phyloP scores from a whole-genome alignment of 176 grass and related monocot species.

The Lolium rigidum region DNA sequence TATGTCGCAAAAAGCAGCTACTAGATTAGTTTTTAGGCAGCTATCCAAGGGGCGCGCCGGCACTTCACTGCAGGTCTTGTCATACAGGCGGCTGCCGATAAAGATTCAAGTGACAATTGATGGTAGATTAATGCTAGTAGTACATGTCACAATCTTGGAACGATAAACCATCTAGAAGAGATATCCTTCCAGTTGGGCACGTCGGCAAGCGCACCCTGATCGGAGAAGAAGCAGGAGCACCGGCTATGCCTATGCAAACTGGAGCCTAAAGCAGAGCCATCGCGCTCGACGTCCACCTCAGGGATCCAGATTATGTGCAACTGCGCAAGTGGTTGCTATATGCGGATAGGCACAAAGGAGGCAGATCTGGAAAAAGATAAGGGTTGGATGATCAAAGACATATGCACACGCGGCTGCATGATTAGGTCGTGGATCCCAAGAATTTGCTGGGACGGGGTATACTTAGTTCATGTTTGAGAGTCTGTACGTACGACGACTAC shows the following conservation, averaged over 20 bases:
- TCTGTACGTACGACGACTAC: neutral
- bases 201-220: slow-evolving; percentile 26
- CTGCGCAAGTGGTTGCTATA: slow-evolving; percentile 14
- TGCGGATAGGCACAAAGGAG: neutral
- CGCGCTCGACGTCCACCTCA: slow-evolving; percentile 20
- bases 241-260: neutral
- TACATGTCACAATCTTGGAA: slow-evolving; percentile 4
- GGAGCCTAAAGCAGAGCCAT: slow-evolving; percentile 17
- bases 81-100: neutral
- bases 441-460: neutral
- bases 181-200: neutral
- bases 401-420: neutral
- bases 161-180: slow-evolving; percentile 5
- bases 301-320: neutral
- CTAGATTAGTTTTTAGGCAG: too few relatives aligned
- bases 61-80: neutral
- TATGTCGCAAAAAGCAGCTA: neutral
- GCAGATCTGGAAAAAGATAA: slow-evolving; percentile 17
- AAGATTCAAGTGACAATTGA: neutral
- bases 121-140: neutral
- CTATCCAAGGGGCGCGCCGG: neutral
- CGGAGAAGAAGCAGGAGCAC: neutral
- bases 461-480: neutral
- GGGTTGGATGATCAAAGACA: neutral
- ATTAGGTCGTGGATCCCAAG: neutral